phyloP scores from a whole-genome alignment of 164 flowering plant genomes.

The Annona cherimola region DNA sequence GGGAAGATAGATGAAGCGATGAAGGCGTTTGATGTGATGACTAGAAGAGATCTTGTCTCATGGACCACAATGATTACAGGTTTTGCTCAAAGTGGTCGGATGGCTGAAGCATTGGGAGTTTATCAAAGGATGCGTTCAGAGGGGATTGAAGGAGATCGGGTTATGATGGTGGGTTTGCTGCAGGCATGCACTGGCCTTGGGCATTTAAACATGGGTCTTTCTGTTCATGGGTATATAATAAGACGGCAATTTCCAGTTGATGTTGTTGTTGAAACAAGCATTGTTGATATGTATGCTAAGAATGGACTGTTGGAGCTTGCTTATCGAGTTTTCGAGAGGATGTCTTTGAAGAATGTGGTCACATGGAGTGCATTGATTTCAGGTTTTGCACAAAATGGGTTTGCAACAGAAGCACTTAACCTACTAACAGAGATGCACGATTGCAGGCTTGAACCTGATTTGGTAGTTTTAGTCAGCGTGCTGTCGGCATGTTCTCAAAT shows the following conservation, averaged over 20 bases:
- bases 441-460: slow-evolving; percentile 18
- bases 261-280: slow-evolving; percentile 23
- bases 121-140: slow-evolving; percentile 19
- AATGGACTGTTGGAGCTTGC: slow-evolving; percentile 22
- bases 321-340: slow-evolving; percentile 17
- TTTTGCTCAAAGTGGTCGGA: slow-evolving; percentile 15
- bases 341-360: slow-evolving; percentile 20
- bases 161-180: slow-evolving; percentile 24
- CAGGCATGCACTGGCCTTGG: slow-evolving; percentile 22
- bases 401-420: slow-evolving; percentile 21
- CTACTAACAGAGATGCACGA: slow-evolving; percentile 25
- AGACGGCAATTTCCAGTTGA: slow-evolving; percentile 19
- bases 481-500: slow-evolving; percentile 22
- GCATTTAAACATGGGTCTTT: slow-evolving; percentile 17
- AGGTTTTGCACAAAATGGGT: slow-evolving; percentile 33
- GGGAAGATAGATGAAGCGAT: slow-evolving; percentile 20
- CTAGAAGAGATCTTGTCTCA: slow-evolving; percentile 20
- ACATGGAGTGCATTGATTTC: slow-evolving; percentile 30
- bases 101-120: slow-evolving; percentile 16
- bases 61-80: slow-evolving; percentile 26
- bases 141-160: slow-evolving; percentile 17
- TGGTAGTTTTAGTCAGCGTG: slow-evolving; percentile 22
- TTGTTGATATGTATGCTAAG: slow-evolving; percentile 30
- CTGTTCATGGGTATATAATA: slow-evolving; percentile 25
- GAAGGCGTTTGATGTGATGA: slow-evolving; percentile 16